Evolutionary conservation across 164 flowering plant genomes (phyloP), one percentile per base, ranked within the genome.

Genomic region (Vitis vinifera): DNA sequence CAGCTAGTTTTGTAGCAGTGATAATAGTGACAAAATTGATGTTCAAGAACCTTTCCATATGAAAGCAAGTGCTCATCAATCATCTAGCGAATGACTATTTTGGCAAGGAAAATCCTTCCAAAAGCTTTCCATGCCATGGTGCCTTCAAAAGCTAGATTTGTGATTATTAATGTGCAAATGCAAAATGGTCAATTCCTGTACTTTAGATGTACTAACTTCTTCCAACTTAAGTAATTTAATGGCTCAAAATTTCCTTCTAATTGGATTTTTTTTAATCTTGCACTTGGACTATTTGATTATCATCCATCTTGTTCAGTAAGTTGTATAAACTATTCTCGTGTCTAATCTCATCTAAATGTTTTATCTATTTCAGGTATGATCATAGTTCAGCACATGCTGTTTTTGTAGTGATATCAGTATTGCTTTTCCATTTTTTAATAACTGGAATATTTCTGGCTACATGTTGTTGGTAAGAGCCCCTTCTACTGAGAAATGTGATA

Each of bases 361-460:
- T 66, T 62, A 16, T 71, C 69, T 53, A 4, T 73, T 82, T 70
- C 92, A 96, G 99, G 93, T 96, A 91, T 68, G 98, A 87, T 68
- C 90, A 89, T 51, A 92, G 91, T 75, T 78, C 82, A 17, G 84
- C 78, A 49, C 98, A 96, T 85, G 88, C 99, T 65, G 77, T 86
- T 77, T 89, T 81, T 76, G 97, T 93, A 57, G 82, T 92, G 70
- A 65, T 90, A 49, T 84, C 97, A 19, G 94, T 91, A 58, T 74
- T 92, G 82, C 72, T 88, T 74, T 84, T 88, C 77, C 98, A 96
- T 78, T 96, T 96, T 79, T 63, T 93, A 65, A 44, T 87, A 55
- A 81, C 84, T 53, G 99, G 98, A 57, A 83, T 75, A n/a, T 56
- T 85, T 71, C 68, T 96, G 81, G 95, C 98, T 31, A 88, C 98